These are phyloP conservation scores for Agrostemma githago DNA, from an alignment of 148 eudicot genomes.

Conservation along the genomic window DNA sequence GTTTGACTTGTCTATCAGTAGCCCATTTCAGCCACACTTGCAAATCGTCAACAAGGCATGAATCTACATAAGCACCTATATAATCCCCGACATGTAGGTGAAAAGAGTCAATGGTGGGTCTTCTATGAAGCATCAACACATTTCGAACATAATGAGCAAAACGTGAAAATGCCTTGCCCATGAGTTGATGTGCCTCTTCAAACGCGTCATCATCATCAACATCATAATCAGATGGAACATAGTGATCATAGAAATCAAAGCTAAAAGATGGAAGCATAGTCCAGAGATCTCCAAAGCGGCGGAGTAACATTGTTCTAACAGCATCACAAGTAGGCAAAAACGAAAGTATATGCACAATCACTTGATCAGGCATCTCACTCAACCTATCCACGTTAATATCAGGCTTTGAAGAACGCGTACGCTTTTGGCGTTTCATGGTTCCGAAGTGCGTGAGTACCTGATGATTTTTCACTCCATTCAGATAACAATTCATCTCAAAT, in stretches of 20 bases:
- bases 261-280: conserved; percentile 2
- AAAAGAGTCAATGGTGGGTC: conserved; percentile 3
- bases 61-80: not conserved
- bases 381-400: conserved; percentile 5
- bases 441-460: not conserved
- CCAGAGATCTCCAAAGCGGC: conserved; percentile 17
- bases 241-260: not conserved
- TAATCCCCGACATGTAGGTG: not conserved
- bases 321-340: conserved; percentile 8
- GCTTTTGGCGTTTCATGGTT: not conserved
- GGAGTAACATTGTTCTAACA: conserved; percentile 7
- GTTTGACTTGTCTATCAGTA: not conserved
- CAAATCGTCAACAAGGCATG: not conserved
- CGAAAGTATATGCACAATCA: conserved; percentile 13
- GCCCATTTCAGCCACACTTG: conserved; percentile 3
- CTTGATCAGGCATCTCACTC: conserved; percentile 8
- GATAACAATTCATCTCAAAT: not conserved
- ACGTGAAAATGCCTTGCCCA: not conserved
- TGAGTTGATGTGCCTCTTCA: not conserved
- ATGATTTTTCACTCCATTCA: not conserved
- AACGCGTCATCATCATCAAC: not conserved
- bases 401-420: not conserved
- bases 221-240: not conserved
- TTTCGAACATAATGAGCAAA: not conserved
- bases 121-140: conserved; percentile 3